Evolutionary conservation across 768 basidiomycete genomes (phyloP).

Genomic region (Lepiota subincarnata): DNA sequence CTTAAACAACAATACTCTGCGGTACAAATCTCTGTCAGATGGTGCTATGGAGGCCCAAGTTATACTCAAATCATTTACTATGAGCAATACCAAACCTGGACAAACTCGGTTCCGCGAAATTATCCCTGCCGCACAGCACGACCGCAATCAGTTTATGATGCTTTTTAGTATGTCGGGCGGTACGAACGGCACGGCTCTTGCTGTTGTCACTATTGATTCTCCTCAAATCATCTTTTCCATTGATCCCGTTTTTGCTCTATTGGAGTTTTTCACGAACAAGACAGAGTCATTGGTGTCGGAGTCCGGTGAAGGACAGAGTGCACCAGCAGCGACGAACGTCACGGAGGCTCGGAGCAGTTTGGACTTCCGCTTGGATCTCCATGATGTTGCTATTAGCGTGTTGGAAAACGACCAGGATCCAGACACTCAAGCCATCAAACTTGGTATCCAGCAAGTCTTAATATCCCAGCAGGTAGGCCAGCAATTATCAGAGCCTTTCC

Average conservation of each 20-base stretch:
- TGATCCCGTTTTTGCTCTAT: conserved; percentile 85
- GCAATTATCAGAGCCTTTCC: background rate
- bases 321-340: background rate
- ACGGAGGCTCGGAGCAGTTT: conserved; percentile 20
- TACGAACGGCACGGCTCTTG: conserved; percentile 51
- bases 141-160: conserved; percentile 90
- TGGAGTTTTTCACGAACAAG: conserved; percentile 73
- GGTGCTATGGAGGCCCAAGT: conserved; percentile 86
- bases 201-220: conserved; percentile 85
- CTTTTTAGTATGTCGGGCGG: conserved; percentile 79
- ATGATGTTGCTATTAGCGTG: conserved; percentile 84
- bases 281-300: background rate
- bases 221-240: conserved; percentile 90
- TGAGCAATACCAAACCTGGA: conserved; percentile 83
- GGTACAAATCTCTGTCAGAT: conserved; percentile 78
- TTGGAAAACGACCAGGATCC: conserved; percentile 79
- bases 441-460: conserved; percentile 81
- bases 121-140: conserved; percentile 85
- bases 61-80: conserved; percentile 84
- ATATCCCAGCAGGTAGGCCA: conserved; percentile 80
- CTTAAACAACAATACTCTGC: conserved; percentile 71
- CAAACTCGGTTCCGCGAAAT: conserved; percentile 89
- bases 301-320: background rate
- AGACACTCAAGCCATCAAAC: conserved; percentile 80
- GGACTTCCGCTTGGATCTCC: conserved; percentile 81